A percentile compares a stretch with the other conserved stretches of the same genome.
Evolutionary conservation across 2,329 filamentous ascomycete species (phyloP).

Genomic region (Shiraia sp.): DNA sequence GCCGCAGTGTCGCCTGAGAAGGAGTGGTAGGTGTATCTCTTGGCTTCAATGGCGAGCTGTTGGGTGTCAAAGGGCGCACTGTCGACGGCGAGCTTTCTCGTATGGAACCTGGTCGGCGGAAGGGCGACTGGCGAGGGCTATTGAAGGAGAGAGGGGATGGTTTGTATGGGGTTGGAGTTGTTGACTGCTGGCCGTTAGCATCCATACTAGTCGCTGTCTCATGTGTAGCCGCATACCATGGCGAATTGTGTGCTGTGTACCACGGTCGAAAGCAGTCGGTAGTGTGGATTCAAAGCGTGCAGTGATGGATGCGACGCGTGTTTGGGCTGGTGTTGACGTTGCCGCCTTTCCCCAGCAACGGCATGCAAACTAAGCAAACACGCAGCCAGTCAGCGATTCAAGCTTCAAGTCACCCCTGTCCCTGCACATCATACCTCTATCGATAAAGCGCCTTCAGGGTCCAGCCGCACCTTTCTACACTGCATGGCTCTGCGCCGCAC

Average conservation of each 20-base stretch:
- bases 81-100: constrained; percentile 44
- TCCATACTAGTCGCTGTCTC: constrained; percentile 2
- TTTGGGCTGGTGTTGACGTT: constrained; percentile 26
- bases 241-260: not conserved
- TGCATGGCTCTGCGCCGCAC: constrained; percentile 6
- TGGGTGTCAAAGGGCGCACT: constrained; percentile 45
- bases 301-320: constrained; percentile 12
- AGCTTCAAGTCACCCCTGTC: not conserved
- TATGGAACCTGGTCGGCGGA: constrained; percentile 49
- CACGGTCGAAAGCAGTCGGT: no score
- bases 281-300: not conserved
- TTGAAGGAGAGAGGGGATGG: constrained; percentile 51
- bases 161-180: constrained; percentile 44
- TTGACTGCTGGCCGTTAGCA: constrained; percentile 27
- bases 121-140: constrained; percentile 50
- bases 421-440: constrained; percentile 10
- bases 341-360: constrained; percentile 19
- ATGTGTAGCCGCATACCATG: constrained; percentile 8
- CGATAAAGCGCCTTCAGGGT: constrained; percentile 16
- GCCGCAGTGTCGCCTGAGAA: constrained; percentile 32
- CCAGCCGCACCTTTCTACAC: not conserved
- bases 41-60: constrained; percentile 47
- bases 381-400: not conserved
- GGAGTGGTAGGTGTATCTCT: constrained; percentile 30
- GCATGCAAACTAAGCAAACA: constrained; percentile 16